Evolutionary conservation across 306 rosid species (phyloP).

Genomic region (Gleditsia sinensis): DNA sequence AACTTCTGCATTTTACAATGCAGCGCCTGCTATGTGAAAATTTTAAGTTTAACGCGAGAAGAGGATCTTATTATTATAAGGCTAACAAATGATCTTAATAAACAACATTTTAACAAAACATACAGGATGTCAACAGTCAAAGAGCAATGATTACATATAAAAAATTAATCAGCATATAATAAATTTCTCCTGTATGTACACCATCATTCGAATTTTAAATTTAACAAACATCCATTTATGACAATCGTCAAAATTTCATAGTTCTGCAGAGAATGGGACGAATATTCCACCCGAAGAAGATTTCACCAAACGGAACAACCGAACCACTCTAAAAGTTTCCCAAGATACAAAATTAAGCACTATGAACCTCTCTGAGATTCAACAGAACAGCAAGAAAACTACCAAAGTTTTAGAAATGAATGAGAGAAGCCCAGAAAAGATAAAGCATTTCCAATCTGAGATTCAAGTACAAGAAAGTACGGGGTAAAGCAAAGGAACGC

Average conservation of each 20-base stretch:
- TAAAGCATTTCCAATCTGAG: conserved; percentile 52
- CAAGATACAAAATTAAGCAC: conserved; percentile 19
- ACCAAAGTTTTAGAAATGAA: conserved; percentile 20
- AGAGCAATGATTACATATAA: conserved; percentile 39
- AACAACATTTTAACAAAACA: conserved; percentile 28
- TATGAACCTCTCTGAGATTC: conserved; percentile 1
- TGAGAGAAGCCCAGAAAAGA: conserved; percentile 34
- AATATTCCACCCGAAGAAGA: too few relatives aligned
- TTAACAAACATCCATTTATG: conserved; percentile 48
- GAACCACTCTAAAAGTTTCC: conserved; percentile 30
- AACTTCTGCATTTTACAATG: conserved; percentile 6
- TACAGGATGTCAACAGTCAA: conserved; percentile 36
- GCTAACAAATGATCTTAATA: conserved; percentile 24
- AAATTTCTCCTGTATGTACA: conserved; percentile 34
- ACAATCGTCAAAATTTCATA: conserved; percentile 29
- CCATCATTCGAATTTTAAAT: conserved; percentile 46
- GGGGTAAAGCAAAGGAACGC: conserved; percentile 33
- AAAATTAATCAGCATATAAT: conserved; percentile 24
- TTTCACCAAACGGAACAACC: conserved; percentile 37
- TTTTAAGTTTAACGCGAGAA: not conserved
- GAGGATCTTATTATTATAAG: conserved; percentile 3
- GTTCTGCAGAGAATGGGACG: conserved; percentile 29
- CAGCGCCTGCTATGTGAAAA: not conserved
- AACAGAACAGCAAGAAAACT: conserved; percentile 11
- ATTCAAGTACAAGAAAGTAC: conserved; percentile 49